phyloP scores from a whole-genome alignment of 768 basidiomycete genomes.

The Cytidiella melzeri region DNA sequence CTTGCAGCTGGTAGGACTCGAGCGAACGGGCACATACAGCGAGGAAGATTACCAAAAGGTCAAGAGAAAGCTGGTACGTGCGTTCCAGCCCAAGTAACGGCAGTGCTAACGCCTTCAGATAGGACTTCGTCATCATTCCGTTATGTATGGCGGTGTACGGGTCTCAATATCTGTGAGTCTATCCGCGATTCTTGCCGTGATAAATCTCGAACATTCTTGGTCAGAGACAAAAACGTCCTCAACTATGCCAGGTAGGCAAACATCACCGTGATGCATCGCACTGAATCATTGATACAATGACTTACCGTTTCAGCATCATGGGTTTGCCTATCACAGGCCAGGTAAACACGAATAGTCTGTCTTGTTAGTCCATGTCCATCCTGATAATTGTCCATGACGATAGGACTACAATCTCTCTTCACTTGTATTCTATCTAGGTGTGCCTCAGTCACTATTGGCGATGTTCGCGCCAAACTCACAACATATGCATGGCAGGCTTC shows the following conservation, averaged over 20 bases:
- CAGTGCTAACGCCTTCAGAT: neutral
- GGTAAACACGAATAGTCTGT: too few relatives aligned
- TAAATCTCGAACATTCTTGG: neutral
- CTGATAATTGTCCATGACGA: neutral
- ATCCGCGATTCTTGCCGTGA: neutral
- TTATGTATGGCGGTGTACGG: constrained; percentile 62
- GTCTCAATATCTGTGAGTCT: constrained; percentile 53
- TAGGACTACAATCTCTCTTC: constrained; percentile 61
- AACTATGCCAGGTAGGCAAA: constrained; percentile 55
- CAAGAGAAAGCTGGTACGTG: constrained; percentile 51
- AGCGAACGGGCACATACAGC: constrained; percentile 43
- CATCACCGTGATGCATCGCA: neutral
- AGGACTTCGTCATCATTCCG: constrained; percentile 50
- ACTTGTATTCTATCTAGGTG: constrained; percentile 58
- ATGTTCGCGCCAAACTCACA: neutral
- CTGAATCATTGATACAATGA: neutral
- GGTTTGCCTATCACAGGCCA: constrained; percentile 58
- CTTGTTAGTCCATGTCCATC: neutral
- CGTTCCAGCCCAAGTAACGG: neutral
- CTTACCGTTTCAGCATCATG: constrained; percentile 58
- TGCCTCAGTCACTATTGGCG: neutral
- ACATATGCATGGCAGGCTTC: too few relatives aligned
- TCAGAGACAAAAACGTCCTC: constrained; percentile 61
- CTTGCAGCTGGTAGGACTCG: constrained; percentile 50
- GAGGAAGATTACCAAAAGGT: constrained; percentile 54